Conservation (phyloP, 768 basidiomycete species). For the Psilocybe subaeruginosa region DNA sequence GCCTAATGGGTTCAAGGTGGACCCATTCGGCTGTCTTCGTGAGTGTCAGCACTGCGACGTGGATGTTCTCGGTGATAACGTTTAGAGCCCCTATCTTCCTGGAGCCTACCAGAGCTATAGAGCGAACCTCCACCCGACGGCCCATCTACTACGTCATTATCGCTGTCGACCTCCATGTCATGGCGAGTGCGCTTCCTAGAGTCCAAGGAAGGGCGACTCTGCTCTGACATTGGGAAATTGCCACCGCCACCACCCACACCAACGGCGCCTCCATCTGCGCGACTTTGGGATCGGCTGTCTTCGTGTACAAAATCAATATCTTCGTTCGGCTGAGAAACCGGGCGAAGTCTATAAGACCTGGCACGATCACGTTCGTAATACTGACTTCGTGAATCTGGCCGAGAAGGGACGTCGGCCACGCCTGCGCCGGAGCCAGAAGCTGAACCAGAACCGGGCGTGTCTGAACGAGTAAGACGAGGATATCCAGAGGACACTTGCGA, state of each 20-base stretch:
- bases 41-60: conserved; percentile 39
- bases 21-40: conserved; percentile 42
- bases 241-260: conserved; percentile 26
- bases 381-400: conserved; percentile 54
- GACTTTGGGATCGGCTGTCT: conserved; percentile 43
- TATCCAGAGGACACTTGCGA: conserved; percentile 33
- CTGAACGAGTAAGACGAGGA: conserved; percentile 52
- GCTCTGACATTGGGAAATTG: conserved; percentile 38
- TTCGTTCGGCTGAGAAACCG: conserved; percentile 47
- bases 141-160: conserved; percentile 44
- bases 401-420: conserved; percentile 44
- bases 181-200: conserved; percentile 60
- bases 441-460: conserved; percentile 60
- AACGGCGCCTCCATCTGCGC: conserved; percentile 35
- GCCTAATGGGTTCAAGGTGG: conserved; percentile 21
- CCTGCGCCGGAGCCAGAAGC: conserved; percentile 34
- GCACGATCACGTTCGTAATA: conserved; percentile 38
- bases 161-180: conserved; percentile 67
- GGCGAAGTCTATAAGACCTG: conserved; percentile 54
- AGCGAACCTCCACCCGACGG: conserved; percentile 27
- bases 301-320: conserved; percentile 58
- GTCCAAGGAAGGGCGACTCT: conserved; percentile 38
- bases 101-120: conserved; percentile 39
- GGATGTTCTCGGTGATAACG: conserved; percentile 57
- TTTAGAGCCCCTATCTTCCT: conserved; percentile 58